A percentile compares a stretch with the other conserved stretches of the same genome.
phyloP scores from a whole-genome alignment of 2,329 filamentous ascomycete species.

The Amesomyces nigricolor region DNA sequence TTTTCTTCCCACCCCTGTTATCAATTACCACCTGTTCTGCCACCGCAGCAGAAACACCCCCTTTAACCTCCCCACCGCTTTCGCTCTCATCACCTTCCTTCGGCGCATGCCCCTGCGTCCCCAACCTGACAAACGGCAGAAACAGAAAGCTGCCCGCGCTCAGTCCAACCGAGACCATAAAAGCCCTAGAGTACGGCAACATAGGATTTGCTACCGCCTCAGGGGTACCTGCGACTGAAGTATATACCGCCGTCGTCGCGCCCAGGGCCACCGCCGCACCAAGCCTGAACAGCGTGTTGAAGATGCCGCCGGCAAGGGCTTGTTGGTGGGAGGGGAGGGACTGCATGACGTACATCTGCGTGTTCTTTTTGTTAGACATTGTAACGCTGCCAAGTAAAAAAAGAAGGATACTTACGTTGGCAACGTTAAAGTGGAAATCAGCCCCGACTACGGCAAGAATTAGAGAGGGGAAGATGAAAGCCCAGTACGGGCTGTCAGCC shows the following conservation, averaged over 20 bases:
- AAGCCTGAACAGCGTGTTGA: conserved; percentile 60
- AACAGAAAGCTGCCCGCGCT: conserved; percentile 40
- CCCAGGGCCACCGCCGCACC: conserved; percentile 55
- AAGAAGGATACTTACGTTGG: conserved; percentile 46
- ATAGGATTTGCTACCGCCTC: conserved; percentile 34
- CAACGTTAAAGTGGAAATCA: conserved; percentile 65
- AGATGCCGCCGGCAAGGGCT: conserved; percentile 60
- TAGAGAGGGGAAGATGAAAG: conserved; percentile 57
- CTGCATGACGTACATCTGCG: conserved; percentile 63
- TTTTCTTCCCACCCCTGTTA: not conserved
- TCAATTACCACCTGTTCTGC: not conserved
- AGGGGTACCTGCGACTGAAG: conserved; percentile 38
- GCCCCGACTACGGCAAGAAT: conserved; percentile 58
- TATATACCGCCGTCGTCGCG: conserved; percentile 56
- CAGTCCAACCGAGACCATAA: conserved; percentile 45
- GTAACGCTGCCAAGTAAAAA: not conserved
- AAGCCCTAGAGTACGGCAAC: conserved; percentile 46
- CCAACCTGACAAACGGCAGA: conserved; percentile 47
- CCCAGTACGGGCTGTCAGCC: conserved; percentile 56
- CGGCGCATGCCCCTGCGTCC: conserved; percentile 43
- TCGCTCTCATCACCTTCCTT: not conserved
- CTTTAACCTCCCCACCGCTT: not conserved
- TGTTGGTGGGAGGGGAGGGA: conserved; percentile 58
- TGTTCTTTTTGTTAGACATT: conserved; percentile 8
- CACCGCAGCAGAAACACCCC: not conserved